These are phyloP conservation scores for Entrophospora sp. DNA, from an alignment of 192 early-diverging fungal genomes.

Conservation along the genomic window DNA sequence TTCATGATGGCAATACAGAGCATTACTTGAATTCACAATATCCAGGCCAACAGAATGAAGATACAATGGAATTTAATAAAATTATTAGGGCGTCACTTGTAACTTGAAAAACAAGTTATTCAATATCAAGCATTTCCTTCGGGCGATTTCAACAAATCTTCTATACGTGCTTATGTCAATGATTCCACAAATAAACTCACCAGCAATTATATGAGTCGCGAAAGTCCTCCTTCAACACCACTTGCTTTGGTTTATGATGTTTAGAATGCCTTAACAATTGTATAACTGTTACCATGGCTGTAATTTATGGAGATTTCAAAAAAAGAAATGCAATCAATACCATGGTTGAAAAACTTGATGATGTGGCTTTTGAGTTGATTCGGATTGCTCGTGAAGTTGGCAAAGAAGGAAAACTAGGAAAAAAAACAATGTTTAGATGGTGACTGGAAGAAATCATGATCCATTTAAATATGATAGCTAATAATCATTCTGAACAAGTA, in stretches of 20 bases:
- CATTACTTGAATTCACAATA: not conserved
- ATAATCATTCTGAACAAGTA: slow-evolving; percentile 47
- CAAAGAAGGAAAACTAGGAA: slow-evolving; percentile 64
- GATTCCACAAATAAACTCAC: too few relatives aligned
- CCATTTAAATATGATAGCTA: slow-evolving; percentile 49
- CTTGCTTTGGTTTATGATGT: not conserved
- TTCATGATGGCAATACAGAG: slow-evolving; percentile 2
- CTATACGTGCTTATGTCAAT: too few relatives aligned
- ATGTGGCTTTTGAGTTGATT: slow-evolving; percentile 39
- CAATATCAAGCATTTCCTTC: not conserved
- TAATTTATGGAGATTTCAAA: slow-evolving; percentile 49
- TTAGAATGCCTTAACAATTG: not conserved
- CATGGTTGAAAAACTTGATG: slow-evolving; percentile 45
- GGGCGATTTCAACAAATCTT: too few relatives aligned
- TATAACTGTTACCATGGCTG: slow-evolving; percentile 23
- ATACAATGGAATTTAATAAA: not conserved
- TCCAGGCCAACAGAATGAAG: not conserved
- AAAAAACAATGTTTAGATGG: slow-evolving; percentile 39
- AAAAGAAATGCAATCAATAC: slow-evolving; percentile 58
- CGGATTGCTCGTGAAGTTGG: slow-evolving; percentile 62
- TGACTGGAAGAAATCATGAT: slow-evolving; percentile 47
- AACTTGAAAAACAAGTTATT: not conserved
- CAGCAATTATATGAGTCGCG: not conserved
- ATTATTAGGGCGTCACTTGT: not conserved
- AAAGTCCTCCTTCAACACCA: not conserved